These are phyloP conservation scores for Trichoderma virens DNA, from an alignment of 495 filamentous ascomycete species.

Conservation along the genomic window DNA sequence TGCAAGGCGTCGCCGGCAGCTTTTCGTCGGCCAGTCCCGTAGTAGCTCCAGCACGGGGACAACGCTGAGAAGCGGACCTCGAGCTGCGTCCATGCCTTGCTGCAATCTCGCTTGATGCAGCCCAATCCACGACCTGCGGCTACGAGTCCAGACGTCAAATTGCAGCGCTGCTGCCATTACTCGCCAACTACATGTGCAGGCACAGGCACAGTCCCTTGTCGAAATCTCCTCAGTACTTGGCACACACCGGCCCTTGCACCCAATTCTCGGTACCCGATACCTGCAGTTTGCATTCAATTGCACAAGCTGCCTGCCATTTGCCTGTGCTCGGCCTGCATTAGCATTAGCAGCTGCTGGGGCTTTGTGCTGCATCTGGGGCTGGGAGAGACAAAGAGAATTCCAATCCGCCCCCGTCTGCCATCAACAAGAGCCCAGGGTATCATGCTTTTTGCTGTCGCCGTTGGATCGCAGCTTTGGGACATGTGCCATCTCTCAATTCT, in stretches of 20 bases:
- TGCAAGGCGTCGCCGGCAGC: neutral
- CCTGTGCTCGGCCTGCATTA: neutral
- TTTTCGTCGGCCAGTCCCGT: conserved; percentile 1
- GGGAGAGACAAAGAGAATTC: neutral
- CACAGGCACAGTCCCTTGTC: no score
- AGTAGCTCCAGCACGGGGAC: neutral
- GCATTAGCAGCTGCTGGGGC: no score
- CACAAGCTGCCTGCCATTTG: neutral
- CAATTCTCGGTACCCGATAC: no score
- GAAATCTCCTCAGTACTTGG: no score
- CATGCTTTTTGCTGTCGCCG: neutral
- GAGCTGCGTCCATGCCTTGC: conserved; percentile 8
- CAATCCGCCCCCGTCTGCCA: neutral
- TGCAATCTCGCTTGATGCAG: conserved; percentile 8
- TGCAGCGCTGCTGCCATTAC: neutral
- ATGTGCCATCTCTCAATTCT: neutral
- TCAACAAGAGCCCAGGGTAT: conserved; percentile 1
- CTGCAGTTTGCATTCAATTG: no score
- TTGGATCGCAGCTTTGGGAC: neutral
- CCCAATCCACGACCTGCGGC: neutral
- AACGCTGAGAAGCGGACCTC: conserved; percentile 6
- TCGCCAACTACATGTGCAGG: no score
- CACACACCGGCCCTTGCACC: no score
- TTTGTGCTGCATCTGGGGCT: neutral
- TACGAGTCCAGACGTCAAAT: neutral